These are phyloP conservation scores for Botryotinia calthae DNA, from an alignment of 2,329 filamentous ascomycete species.

Conservation along the genomic window DNA sequence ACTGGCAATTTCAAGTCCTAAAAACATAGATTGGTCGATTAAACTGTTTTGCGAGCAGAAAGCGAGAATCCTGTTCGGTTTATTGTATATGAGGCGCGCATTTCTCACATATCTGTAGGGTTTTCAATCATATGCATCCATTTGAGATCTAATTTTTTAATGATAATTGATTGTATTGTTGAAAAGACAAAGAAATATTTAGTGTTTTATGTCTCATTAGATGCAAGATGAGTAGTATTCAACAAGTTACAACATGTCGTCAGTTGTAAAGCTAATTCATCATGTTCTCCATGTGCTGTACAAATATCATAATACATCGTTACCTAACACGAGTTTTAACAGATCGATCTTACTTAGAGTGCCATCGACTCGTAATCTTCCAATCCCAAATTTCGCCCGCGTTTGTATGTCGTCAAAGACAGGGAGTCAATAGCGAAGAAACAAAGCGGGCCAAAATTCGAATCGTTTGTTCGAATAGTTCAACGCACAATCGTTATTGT, in stretches of 20 bases:
- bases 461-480: neutral
- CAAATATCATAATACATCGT: neutral
- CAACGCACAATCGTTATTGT: neutral
- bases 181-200: neutral
- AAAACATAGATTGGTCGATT: no score
- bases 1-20: no score
- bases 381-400: neutral
- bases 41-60: no score
- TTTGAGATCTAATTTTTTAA: neutral
- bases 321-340: neutral
- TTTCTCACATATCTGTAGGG: neutral
- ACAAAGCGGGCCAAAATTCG: fast-evolving
- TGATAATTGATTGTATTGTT: neutral
- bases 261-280: neutral
- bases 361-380: no score
- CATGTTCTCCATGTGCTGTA: neutral
- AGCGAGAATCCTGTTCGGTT: no score
- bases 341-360: neutral
- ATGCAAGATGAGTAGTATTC: neutral
- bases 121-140: neutral
- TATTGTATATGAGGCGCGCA: no score
- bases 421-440: neutral
- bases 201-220: neutral
- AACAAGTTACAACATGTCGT: neutral
- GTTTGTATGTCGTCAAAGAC: neutral